These are phyloP conservation scores for Jatropha podagrica DNA, from an alignment of 441 rosid species.

Conservation along the genomic window DNA sequence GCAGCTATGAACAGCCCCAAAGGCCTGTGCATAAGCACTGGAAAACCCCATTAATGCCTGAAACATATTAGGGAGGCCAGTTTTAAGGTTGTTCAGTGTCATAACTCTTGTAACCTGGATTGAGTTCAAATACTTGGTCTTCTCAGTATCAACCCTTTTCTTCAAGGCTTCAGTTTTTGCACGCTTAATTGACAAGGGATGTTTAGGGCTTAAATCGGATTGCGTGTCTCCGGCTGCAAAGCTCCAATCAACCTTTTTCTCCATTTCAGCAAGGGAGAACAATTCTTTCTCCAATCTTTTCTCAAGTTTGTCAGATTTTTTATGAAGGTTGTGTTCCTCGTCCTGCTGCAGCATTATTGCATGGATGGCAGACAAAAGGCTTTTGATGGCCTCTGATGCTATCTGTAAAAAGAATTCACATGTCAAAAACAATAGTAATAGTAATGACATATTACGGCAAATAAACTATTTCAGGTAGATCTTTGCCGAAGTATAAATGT, in stretches of 20 bases:
- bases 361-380: conserved; percentile 63
- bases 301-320: conserved; percentile 67
- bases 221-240: conserved; percentile 37
- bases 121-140: conserved; percentile 47
- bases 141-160: conserved; percentile 57
- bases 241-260: conserved; percentile 53
- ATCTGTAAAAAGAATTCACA: conserved; percentile 34
- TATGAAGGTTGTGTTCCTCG: conserved; percentile 56
- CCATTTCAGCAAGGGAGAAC: conserved; percentile 56
- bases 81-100: conserved; percentile 69
- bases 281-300: conserved; percentile 75
- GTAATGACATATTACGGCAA: neutral
- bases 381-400: conserved; percentile 71
- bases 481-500: no score
- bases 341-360: conserved; percentile 59
- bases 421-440: neutral
- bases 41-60: conserved; percentile 68
- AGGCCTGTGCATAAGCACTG: conserved; percentile 50
- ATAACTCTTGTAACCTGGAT: conserved; percentile 56
- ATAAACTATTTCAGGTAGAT: neutral
- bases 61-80: conserved; percentile 77
- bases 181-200: conserved; percentile 67
- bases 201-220: conserved; percentile 56
- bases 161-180: conserved; percentile 61
- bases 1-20: conserved; percentile 50